phyloP scores from a whole-genome alignment of 2,329 filamentous ascomycete species.

The Penicillium sp. region DNA sequence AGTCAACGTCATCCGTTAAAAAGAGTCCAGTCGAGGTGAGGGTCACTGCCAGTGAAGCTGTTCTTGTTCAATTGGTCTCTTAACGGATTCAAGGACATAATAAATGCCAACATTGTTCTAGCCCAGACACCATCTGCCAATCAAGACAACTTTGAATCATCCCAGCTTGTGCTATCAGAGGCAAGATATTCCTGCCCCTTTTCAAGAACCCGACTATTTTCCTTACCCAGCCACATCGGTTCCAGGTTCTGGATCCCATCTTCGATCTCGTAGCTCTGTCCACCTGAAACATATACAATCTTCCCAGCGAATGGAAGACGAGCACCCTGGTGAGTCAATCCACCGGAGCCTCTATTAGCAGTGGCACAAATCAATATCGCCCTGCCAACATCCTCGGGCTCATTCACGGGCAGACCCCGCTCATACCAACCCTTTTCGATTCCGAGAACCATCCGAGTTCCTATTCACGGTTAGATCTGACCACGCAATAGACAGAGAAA shows the following conservation, averaged over 20 bases:
- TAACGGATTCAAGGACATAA: no score
- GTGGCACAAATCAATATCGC: slow-evolving; percentile 21
- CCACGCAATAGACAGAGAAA: background rate
- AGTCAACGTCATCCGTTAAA: no score
- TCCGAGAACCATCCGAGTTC: slow-evolving; percentile 14
- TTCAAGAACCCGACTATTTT: slow-evolving; percentile 21
- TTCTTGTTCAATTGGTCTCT: no score
- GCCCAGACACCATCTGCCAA: background rate
- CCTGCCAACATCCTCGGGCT: slow-evolving; percentile 19
- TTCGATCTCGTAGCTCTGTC: slow-evolving; percentile 25
- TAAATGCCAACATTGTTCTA: no score
- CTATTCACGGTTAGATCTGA: background rate
- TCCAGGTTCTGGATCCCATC: slow-evolving; percentile 20
- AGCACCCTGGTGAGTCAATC: slow-evolving; percentile 10
- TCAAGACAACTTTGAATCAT: slow-evolving; percentile 3
- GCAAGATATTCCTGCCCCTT: slow-evolving; percentile 11
- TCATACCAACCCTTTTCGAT: slow-evolving; percentile 23
- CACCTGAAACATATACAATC: slow-evolving; percentile 22
- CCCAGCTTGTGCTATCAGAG: slow-evolving; percentile 9
- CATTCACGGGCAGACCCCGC: slow-evolving; percentile 20
- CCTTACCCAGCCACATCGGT: slow-evolving; percentile 32
- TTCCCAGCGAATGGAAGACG: slow-evolving; percentile 21
- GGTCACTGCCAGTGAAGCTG: no score
- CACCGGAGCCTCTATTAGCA: slow-evolving; percentile 15
- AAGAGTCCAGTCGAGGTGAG: no score